Evolutionary conservation across 176 grass and related monocot species (phyloP).

Genomic region (Metroxylon sagu): DNA sequence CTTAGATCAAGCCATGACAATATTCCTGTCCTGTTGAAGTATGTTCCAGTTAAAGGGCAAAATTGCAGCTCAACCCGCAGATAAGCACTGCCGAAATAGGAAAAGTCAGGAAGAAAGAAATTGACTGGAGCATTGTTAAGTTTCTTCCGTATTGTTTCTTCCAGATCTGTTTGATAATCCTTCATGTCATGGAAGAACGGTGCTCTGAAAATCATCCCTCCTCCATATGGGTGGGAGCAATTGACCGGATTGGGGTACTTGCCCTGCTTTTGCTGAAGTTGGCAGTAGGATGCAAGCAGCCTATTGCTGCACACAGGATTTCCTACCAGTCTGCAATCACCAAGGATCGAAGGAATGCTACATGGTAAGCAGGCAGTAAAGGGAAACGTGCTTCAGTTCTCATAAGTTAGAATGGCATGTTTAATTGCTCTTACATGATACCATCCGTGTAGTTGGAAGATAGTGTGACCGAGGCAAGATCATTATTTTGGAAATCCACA

Average conservation of each 20-base stretch:
- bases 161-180: not conserved
- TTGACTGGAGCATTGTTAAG: slow-evolving; percentile 6
- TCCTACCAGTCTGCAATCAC: slow-evolving; percentile 36
- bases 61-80: slow-evolving; percentile 31
- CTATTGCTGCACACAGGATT: slow-evolving; percentile 45
- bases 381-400: not conserved
- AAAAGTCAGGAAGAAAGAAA: not conserved
- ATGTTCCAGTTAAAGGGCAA: slow-evolving; percentile 33
- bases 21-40: slow-evolving; percentile 40
- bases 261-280: not conserved
- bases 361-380: slow-evolving; percentile 2
- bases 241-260: not conserved
- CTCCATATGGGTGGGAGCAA: slow-evolving; percentile 55
- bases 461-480: too few relatives aligned
- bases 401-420: slow-evolving; percentile 7
- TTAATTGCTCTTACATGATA: slow-evolving; percentile 2
- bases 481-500: too few relatives aligned
- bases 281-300: slow-evolving; percentile 39
- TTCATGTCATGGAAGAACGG: slow-evolving; percentile 30
- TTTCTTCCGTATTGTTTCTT: not conserved
- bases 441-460: too few relatives aligned
- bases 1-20: slow-evolving; percentile 48
- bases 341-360: slow-evolving; percentile 8
- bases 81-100: not conserved
- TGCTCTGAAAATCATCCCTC: slow-evolving; percentile 48